Evolutionary conservation across 2,329 filamentous ascomycete genomes (phyloP), one percentile per base, ranked within the genome.

Genomic region (Lithohypha guttulata): DNA sequence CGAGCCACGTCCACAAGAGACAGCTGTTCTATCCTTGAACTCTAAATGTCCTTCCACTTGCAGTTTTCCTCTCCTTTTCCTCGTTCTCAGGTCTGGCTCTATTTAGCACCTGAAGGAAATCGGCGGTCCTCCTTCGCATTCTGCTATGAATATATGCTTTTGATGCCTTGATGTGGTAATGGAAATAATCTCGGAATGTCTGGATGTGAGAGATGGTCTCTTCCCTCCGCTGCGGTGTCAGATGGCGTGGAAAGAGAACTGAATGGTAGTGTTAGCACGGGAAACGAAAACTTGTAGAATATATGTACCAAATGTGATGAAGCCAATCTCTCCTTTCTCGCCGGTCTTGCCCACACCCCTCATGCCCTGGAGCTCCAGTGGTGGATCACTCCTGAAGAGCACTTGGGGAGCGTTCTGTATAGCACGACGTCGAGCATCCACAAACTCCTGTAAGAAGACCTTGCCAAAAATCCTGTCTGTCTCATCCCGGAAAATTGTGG

Each of bases 141-240:
- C 93, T 78, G 22, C 87, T 93, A 71, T 98, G 91, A 50, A 98
- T 98, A 58, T 95, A 98, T 38, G 93, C 91, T 71, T 98, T 98
- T 47, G 87, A 95, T 20, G 91, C 93, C 68, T 98, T 98, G 66
- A 98, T 98, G 64, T 98, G 91, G 63, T 99, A 99, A 64, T 99
- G 91, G 72, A 99, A 98, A 65, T 98, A 98, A 59, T 98, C 91
- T 51, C 91, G 84, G 83, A 98, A 98, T 10, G 91, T 99, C 66
- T 99, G 93, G 55, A 99, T 96, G 61, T 98, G 93, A 35, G 87
- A 95, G 53, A 99, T 98, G 59, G 93, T 87, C 51, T 95, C 87
- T 44, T 84, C 81, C 67, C 93, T 84, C 58, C 86, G 77, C 62
- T 95, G 85, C 10, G 79, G 77, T 10, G 86, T 89, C 50, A 99